Evolutionary conservation across 495 filamentous ascomycete genomes (phyloP), one percentile per base, ranked within the genome.

Genomic region (Cryomyces antarcticus): DNA sequence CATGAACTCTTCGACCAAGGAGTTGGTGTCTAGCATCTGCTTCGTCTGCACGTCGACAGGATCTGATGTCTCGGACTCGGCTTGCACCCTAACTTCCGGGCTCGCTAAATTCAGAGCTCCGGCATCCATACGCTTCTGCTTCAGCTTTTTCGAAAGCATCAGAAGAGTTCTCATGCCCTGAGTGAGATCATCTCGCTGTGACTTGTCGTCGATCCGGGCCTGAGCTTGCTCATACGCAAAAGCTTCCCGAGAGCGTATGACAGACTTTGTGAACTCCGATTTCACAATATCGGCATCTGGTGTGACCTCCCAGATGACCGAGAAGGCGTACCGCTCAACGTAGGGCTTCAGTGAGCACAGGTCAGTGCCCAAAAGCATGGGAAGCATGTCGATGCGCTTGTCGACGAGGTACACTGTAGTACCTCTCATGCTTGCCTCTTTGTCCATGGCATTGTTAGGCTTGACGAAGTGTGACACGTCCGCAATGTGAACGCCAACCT

Each of bases 381-480:
- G 92, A 56, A 97, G 68, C 92, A 97, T 97, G 63, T 97, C 89
- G 50, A 97, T 96, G 49, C 89, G 86, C 64, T 96, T 97, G 61
- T 97, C 89, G 2, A 97, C 92, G 27, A 97, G 68, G 52, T 97
- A 97, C 29, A 97, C 89, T 0, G 92, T 96, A 4, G 89, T 96
- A 46, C 88, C 89, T 55, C 89, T 78, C 46, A 86, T 71, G 54
- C 82, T 86, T 2, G 89, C 89, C 62, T 97, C 89, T 24, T 71
- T 70, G 56, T 97, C 92, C 92, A 97, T 97, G 35, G 89, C 75
- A 56, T 89, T 96, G 57, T 84, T 84, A 28, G 92, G 87, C 61
- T 87, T 92, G 56, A 97, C 92, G 50, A 96, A 96, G 57, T 97
- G 84, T 11, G 92, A 94, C 13, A 97, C 89, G 54, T 97, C 89